Evolutionary conservation across 208 protist genomes (phyloP).

Genomic region (Trypanosoma melophagium): DNA sequence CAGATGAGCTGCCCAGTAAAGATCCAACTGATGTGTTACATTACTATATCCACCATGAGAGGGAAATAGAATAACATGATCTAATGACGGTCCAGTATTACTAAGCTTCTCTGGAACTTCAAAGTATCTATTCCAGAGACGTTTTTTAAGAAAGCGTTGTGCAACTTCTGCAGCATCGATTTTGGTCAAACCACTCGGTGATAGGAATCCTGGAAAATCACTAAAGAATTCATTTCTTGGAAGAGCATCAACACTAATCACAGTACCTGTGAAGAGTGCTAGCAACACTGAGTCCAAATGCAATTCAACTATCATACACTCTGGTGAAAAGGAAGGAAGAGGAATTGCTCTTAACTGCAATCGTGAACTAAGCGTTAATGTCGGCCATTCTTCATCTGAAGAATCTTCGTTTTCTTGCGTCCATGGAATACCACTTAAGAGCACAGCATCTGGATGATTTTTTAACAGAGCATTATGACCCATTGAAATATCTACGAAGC

Average conservation of each 20-base stretch:
- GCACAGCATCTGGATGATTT: constrained; percentile 21
- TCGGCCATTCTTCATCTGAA: not conserved
- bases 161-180: constrained; percentile 24
- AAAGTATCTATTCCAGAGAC: constrained; percentile 47
- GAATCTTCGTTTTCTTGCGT: not conserved
- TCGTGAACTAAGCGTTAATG: constrained; percentile 17
- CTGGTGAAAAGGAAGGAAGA: constrained; percentile 65
- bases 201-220: constrained; percentile 20
- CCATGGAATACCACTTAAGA: constrained; percentile 32
- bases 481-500: constrained; percentile 61
- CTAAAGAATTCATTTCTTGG: constrained; percentile 55
- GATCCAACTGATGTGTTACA: constrained; percentile 72
- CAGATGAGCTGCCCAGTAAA: constrained; percentile 67
- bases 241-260: constrained; percentile 51
- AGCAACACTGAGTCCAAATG: constrained; percentile 31
- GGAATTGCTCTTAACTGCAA: constrained; percentile 40
- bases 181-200: not conserved
- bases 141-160: constrained; percentile 39
- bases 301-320: constrained; percentile 69
- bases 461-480: constrained; percentile 39
- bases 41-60: constrained; percentile 83
- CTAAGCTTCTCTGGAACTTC: constrained; percentile 8
- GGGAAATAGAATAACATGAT: constrained; percentile 62
- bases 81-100: constrained; percentile 10
- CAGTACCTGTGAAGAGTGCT: constrained; percentile 61